phyloP scores from a whole-genome alignment of 345 rosid genomes.

The Theobroma cacao region DNA sequence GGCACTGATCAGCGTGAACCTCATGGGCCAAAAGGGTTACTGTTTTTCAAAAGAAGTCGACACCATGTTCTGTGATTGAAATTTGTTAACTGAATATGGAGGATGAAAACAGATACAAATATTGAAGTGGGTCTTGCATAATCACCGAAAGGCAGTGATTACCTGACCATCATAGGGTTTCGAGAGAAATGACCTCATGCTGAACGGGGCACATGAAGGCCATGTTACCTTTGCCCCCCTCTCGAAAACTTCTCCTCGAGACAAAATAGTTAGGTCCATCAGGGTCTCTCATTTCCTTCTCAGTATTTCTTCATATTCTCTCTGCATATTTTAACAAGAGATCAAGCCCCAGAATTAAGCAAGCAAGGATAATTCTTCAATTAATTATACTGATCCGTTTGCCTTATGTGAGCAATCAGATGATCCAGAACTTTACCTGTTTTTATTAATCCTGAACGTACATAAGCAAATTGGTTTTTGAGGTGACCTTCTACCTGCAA shows the following conservation, averaged over 20 bases:
- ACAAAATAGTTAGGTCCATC: background rate
- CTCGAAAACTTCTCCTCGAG: background rate
- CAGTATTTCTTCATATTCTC: no score
- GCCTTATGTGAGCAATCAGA: no score
- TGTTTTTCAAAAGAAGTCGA: background rate
- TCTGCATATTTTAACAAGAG: no score
- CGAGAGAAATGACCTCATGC: background rate
- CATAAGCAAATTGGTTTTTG: background rate
- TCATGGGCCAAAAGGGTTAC: background rate
- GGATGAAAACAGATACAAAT: slow-evolving; percentile 4
- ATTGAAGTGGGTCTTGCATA: background rate
- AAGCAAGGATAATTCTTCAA: no score
- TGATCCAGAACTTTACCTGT: no score
- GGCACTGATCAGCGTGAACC: background rate
- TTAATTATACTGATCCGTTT: no score
- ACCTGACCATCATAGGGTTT: background rate
- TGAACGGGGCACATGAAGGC: background rate
- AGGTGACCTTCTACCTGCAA: background rate
- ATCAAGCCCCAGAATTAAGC: no score
- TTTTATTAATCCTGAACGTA: background rate
- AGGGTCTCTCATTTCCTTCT: background rate
- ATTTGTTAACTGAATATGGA: background rate
- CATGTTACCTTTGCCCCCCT: background rate
- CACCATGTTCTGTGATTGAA: slow-evolving; percentile 14
- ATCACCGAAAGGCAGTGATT: background rate